phyloP scores from a whole-genome alignment of 2,329 filamentous ascomycete genomes.

The Dothideomycetidae sp. region DNA sequence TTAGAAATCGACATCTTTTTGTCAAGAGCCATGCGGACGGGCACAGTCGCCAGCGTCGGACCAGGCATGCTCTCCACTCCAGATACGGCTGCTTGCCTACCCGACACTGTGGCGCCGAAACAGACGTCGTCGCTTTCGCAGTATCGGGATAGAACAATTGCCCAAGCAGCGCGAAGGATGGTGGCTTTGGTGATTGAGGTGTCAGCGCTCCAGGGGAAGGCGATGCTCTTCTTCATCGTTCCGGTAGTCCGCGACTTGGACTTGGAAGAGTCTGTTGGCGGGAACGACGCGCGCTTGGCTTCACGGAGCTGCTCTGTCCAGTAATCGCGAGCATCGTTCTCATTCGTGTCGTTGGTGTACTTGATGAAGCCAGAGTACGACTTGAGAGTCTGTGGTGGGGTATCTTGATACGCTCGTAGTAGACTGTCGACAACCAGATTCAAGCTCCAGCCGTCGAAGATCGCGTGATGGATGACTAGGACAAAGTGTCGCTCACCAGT shows the following conservation, averaged over 20 bases:
- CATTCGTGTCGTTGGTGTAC: not conserved
- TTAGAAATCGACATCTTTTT: constrained; percentile 17
- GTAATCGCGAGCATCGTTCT: not conserved
- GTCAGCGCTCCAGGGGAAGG: not conserved
- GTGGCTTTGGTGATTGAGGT: not conserved
- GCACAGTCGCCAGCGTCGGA: constrained; percentile 28
- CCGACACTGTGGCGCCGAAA: constrained; percentile 32
- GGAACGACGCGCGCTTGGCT: not conserved
- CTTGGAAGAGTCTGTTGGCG: not conserved
- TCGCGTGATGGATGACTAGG: constrained; percentile 1
- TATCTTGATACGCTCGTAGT: not conserved
- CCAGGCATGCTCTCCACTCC: constrained; percentile 27
- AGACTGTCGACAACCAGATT: not conserved
- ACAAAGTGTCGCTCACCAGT: not conserved
- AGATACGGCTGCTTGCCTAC: constrained; percentile 22
- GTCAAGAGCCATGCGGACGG: constrained; percentile 28
- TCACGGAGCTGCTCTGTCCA: not conserved
- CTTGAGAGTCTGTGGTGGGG: too few relatives aligned
- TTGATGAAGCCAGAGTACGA: constrained; percentile 1
- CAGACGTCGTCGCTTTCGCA: constrained; percentile 33
- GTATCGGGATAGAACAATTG: constrained; percentile 30
- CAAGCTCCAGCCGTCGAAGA: constrained; percentile 5
- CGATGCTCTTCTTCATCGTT: not conserved
- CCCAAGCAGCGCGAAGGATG: not conserved
- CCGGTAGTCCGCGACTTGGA: not conserved